Base-by-base conservation (phyloP, 2,329 filamentous ascomycete genomes). In the Cladophialophora chaetospira region DNA sequence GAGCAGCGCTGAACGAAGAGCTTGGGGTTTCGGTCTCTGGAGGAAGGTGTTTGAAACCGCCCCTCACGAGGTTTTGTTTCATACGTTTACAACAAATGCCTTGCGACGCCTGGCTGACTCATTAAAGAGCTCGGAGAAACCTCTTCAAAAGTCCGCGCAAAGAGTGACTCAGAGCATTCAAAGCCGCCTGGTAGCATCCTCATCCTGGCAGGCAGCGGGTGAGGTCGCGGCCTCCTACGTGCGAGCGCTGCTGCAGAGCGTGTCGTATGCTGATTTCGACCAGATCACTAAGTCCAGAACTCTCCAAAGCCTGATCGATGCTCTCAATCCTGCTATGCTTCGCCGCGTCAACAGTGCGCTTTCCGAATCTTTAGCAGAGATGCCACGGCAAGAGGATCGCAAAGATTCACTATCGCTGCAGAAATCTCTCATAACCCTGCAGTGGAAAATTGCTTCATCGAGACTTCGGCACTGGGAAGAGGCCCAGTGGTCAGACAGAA, bases 21-120 rank as follows among this genome's bases (percentile, higher is more conserved):
- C 90, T 67, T 91, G 91, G 72, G 94, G 94, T 0, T 93, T 97
- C 73, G 85, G 92, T 67, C 82, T 97, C 2, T 90, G 97, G 67
- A 85, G 88, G 66, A 89, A 88, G 67, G 83, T 91, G 65, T 75
- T 97, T 3, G 75, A 78, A 28, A 77, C 75, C 33, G 75, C 75
- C 66, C 69, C 82, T 71, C 62, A 71, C 61, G 62, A 77, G 69
- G 55, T 81, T 79, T 65, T 82, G 76, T 50, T 79, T 71, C 62
- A 79, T 6, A 77, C 96, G 0, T 96, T 97, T 70, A 91, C 89
- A 66, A 85, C 86, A 60, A 96, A 96, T 66, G 77, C 97, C 19
- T 85, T 95, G 74, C 82, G 85, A 46, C 93, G 87, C 67, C 75
- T 96, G 43, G 88, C 90, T 72, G 94, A 95, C 70, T 90, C 96